phyloP scores from a whole-genome alignment of 208 protist species.

The Crithidia expoeki region DNA sequence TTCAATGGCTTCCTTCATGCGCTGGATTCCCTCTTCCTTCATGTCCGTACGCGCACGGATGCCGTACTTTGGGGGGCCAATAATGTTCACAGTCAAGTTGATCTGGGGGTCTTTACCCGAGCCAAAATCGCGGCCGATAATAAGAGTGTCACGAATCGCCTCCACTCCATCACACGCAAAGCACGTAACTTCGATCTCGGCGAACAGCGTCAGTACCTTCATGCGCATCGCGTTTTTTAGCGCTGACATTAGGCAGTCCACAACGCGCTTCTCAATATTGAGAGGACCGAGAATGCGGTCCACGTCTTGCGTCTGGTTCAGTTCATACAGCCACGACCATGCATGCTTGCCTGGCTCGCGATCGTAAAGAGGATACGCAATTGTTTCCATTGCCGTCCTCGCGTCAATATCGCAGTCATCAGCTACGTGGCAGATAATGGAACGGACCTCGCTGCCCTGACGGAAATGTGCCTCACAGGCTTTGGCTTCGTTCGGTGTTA shows the following conservation, averaged over 20 bases:
- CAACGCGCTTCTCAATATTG: slow-evolving; percentile 63
- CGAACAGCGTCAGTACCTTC: slow-evolving; percentile 90
- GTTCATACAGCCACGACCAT: slow-evolving; percentile 76
- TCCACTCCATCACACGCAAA: slow-evolving; percentile 98
- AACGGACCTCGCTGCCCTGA: slow-evolving; percentile 96
- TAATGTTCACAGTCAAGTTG: slow-evolving; percentile 92
- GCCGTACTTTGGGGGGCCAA: slow-evolving; percentile 96
- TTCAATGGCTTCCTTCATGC: slow-evolving; percentile 91
- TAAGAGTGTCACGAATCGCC: slow-evolving; percentile 96
- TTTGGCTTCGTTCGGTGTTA: slow-evolving; percentile 95
- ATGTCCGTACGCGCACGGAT: slow-evolving; percentile 93
- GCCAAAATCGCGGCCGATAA: slow-evolving; percentile 84
- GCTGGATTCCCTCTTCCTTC: slow-evolving; percentile 91
- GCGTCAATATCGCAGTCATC: slow-evolving; percentile 70
- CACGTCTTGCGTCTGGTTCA: slow-evolving; percentile 74
- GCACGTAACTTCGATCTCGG: slow-evolving; percentile 98
- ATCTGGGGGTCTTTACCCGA: slow-evolving; percentile 76
- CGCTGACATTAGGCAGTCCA: slow-evolving; percentile 74
- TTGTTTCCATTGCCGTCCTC: slow-evolving; percentile 88
- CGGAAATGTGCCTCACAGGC: slow-evolving; percentile 95
- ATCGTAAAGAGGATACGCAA: slow-evolving; percentile 97
- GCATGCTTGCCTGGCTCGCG: slow-evolving; percentile 77
- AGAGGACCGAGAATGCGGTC: slow-evolving; percentile 76
- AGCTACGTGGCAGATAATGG: slow-evolving; percentile 97
- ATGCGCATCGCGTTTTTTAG: slow-evolving; percentile 84